Conservation (phyloP, 306 rosid genomes). For the Arachis hypogaea region DNA sequence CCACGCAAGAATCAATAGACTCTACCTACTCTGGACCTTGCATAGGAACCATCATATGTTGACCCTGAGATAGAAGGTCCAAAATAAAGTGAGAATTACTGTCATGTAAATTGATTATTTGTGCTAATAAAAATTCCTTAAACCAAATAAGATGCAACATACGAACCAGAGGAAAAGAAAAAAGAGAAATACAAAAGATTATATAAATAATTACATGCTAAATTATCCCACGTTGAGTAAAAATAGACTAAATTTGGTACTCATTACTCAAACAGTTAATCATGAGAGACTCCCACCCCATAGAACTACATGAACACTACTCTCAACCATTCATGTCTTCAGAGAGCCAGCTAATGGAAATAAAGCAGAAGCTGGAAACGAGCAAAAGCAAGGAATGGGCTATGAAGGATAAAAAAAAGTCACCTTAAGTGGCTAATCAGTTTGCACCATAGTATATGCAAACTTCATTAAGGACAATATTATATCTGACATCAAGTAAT, state of each 20-base stretch:
- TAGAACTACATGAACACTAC: neutral
- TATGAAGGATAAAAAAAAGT: neutral
- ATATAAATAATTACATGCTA: neutral
- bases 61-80: slow-evolving; percentile 57
- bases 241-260: neutral
- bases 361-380: neutral
- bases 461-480: neutral
- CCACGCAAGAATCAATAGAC: slow-evolving; percentile 26
- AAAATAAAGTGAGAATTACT: neutral
- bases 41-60: slow-evolving; percentile 86
- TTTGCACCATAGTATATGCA: neutral
- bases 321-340: neutral
- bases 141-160: slow-evolving; percentile 1
- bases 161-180: neutral
- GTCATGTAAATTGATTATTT: neutral
- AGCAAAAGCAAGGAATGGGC: neutral
- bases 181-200: no score
- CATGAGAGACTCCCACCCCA: neutral
- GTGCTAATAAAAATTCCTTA: slow-evolving; percentile 32
- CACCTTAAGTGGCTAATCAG: neutral
- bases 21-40: slow-evolving; percentile 74
- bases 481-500: neutral
- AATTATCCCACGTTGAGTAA: neutral
- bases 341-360: neutral
- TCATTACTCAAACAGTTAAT: neutral